Base-by-base conservation (phyloP, 345 rosid genomes). In the Leavenworthia alabamica region DNA sequence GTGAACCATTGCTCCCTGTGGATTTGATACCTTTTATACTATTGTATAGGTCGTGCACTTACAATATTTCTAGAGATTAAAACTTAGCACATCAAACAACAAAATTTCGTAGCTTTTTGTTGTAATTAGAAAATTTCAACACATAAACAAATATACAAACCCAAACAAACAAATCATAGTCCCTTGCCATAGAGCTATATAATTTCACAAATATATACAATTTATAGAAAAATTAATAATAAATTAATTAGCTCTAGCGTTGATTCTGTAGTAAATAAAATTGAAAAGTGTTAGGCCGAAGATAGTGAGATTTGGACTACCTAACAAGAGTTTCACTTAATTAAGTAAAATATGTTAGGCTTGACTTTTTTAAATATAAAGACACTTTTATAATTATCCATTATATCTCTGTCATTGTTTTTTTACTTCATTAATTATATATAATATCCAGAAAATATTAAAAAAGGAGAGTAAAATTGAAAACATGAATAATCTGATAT, bases 401-500 rank as follows among this genome's bases (percentile, higher is more conserved):
- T 54, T 54, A 43, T 10, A 53, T 53, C 54, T 43, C 26, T 69
- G 19, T 53, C 62, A 58, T 19, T 47, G 27, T 44, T 43, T 14
- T 52, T 55, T 67, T 48, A 29, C 42, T 57, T 57, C 58, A 48
- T 50, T 49, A 49, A n/a, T n/a, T n/a, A n/a, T n/a, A n/a, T n/a
- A n/a, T n/a, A n/a, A n/a, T n/a, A n/a, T n/a, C n/a, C n/a, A n/a
- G n/a, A n/a, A n/a, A n/a, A n/a, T 20, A 20, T 20, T 20, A 2
- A 1, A 1, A 12, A 12, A 41, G 3, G 11, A 43, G 44, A 23
- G 56, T 54, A 42, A 46, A 46, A 7, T 6, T 32, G 73, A 46
- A 49, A 62, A 70, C 68, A 70, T 70, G 74, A n/a, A n/a, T n/a
- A n/a, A n/a, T n/a, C n/a, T n/a, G 56, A 70, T 46, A 70, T 70